Base-by-base conservation (phyloP, 78 protist species). In the Emiliania huxleyi region DNA sequence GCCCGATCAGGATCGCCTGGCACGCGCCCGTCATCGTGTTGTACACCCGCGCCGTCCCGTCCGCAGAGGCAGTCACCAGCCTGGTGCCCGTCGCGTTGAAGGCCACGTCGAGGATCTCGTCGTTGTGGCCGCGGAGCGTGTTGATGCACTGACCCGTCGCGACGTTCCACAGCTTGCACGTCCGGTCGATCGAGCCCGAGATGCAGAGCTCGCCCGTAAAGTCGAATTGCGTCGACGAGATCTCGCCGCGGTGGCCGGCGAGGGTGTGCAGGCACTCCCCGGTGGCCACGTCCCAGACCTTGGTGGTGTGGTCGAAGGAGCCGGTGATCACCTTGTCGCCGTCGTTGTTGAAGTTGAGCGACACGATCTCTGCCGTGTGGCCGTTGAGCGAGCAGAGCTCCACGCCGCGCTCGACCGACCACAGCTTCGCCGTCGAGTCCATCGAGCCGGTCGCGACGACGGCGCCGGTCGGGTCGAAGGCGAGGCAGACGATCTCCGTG, bases 301-400 rank as follows among this genome's bases (percentile, higher is more conserved):
- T 91, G 48, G 94, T 85, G 19, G 97, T 95, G 71, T 85, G 93
- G 91, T 97, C 98, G 69, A 96, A 96, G 12, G 96, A 95, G 89
- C 96, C 96, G 0, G 97, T 95, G 45, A 96, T 33, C 38, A 95
- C 37, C 42, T 21, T 38, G 94, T 69, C 91, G 45, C 96, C 96
- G 1, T 2, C 25, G 29, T 55, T 49, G 88, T 79, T 91, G 95
- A 96, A 96, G 43, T 73, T 15, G 38, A 97, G 85, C 21, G 92
- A 35, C 38, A 97, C 94, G 48, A 97, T 91, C 75, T 96, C 98
- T 22, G 92, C 96, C 40, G 95, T 90, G 94, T 96, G 96, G 22
- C 97, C 97, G 29, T 81, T 0, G 83, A 96, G 94, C 46, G 94
- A 44, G 93, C 56, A 87, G 25, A 92, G 38, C 84, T 92, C 93